Percentiles rank a stretch among this genome's conserved stretches.
These are phyloP conservation scores for Endoconidiophora laricicola DNA, from an alignment of 2,329 filamentous ascomycete genomes.

Conservation along the genomic window DNA sequence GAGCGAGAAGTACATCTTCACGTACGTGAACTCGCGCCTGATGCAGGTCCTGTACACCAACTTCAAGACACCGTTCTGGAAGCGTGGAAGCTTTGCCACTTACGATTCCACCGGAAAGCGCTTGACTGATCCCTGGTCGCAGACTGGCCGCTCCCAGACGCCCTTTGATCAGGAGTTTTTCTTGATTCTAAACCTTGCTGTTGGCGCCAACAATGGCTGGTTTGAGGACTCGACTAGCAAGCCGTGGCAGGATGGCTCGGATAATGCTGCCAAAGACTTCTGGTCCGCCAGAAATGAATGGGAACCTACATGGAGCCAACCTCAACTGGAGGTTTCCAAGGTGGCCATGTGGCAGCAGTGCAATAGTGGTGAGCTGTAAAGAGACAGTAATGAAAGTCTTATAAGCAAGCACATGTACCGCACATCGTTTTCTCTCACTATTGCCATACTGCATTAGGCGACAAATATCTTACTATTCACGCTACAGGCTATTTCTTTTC, in stretches of 20 bases:
- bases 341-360: conserved; percentile 59
- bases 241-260: conserved; percentile 59
- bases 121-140: conserved; percentile 45
- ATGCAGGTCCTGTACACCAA: conserved; percentile 67
- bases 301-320: conserved; percentile 55
- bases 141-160: conserved; percentile 42
- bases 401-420: too few species aligned
- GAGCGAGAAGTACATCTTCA: conserved; percentile 79
- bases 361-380: conserved; percentile 35
- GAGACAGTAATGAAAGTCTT: too few species aligned
- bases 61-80: conserved; percentile 51
- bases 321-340: conserved; percentile 50
- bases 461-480: too few species aligned
- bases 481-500: too few species aligned
- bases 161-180: conserved; percentile 67
- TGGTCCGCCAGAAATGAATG: conserved; percentile 51
- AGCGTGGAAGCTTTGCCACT: conserved; percentile 50
- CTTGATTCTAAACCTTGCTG: conserved; percentile 58
- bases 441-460: too few species aligned
- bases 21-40: conserved; percentile 65
- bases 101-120: conserved; percentile 48
- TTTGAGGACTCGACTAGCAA: conserved; percentile 59
- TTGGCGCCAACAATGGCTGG: conserved; percentile 70
- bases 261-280: conserved; percentile 57
- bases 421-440: too few species aligned